Evolutionary conservation across 2,329 filamentous ascomycete genomes (phyloP).

Genomic region (Fusarium ambrosium): DNA sequence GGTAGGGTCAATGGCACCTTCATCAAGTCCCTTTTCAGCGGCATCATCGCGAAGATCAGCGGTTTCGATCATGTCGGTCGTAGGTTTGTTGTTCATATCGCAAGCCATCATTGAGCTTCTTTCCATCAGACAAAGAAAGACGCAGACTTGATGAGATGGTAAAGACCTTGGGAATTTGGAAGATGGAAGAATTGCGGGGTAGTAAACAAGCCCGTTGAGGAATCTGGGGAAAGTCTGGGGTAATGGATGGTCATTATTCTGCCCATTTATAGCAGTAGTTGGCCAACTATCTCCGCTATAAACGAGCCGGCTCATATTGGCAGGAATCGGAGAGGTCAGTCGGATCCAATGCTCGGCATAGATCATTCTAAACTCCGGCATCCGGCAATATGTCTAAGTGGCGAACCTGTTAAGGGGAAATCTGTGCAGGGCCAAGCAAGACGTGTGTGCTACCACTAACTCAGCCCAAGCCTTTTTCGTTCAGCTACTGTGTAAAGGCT

Average conservation of each 20-base stretch:
- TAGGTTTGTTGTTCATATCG: not conserved
- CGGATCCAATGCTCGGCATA: not conserved
- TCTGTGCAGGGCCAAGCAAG: not conserved
- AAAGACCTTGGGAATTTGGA: not conserved
- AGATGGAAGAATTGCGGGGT: not conserved
- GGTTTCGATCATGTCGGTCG: not conserved
- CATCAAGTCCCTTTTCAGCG: not conserved
- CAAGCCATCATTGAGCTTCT: not conserved
- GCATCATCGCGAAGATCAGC: not conserved
- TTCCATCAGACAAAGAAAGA: not conserved
- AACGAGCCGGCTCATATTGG: not conserved
- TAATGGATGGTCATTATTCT: not conserved
- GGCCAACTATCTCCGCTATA: no score
- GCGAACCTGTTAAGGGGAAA: not conserved
- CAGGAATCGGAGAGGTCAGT: not conserved
- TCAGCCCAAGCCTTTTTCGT: not conserved
- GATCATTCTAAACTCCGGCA: not conserved
- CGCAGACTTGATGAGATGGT: not conserved
- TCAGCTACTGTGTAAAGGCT: no score
- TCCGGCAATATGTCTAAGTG: not conserved
- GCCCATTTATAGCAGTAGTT: not conserved
- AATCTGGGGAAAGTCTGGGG: not conserved
- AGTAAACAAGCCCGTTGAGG: not conserved
- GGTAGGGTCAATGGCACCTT: not conserved
- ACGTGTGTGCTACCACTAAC: not conserved